These are phyloP conservation scores for Kodamaea nitidulidarum DNA, from an alignment of 805 yeast species.

Conservation along the genomic window DNA sequence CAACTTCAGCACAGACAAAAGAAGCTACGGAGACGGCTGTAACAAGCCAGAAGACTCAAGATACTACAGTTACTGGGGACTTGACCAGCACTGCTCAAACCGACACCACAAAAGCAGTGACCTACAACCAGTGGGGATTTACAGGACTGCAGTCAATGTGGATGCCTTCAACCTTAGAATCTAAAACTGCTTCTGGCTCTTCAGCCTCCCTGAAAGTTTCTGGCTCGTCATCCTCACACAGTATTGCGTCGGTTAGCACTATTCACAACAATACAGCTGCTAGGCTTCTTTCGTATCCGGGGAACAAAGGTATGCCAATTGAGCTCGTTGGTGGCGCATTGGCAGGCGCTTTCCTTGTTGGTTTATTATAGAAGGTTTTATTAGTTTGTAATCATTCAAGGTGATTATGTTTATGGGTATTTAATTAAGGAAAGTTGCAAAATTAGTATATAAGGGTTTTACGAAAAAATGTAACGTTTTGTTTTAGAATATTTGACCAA, in stretches of 20 bases:
- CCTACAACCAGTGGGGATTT: conserved; percentile 40
- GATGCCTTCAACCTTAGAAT: conserved; percentile 18
- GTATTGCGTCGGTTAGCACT: conserved; percentile 1
- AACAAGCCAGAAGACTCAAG: background rate
- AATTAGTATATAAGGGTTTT: too few species aligned
- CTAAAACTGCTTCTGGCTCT: background rate
- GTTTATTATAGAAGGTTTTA: background rate
- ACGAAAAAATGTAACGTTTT: too few species aligned
- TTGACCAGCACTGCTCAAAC: too few species aligned
- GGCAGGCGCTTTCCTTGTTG: background rate
- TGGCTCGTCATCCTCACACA: conserved; percentile 5
- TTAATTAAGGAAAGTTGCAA: too few species aligned
- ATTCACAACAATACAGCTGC: background rate
- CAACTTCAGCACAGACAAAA: background rate
- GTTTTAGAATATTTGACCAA: too few species aligned
- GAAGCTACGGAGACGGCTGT: background rate
- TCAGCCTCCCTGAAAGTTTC: too few species aligned
- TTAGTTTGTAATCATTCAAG: too few species aligned
- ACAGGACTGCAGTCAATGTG: conserved; percentile 37
- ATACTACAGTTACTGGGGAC: background rate
- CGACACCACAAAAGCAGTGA: background rate
- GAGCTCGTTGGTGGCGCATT: conserved; percentile 4
- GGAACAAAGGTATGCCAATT: conserved; percentile 2
- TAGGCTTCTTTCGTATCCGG: background rate
- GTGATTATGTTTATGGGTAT: too few species aligned